Evolutionary conservation across 2,329 filamentous ascomycete genomes (phyloP), one percentile per base, ranked within the genome.

Genomic region (Xylariomycetidae sp.): DNA sequence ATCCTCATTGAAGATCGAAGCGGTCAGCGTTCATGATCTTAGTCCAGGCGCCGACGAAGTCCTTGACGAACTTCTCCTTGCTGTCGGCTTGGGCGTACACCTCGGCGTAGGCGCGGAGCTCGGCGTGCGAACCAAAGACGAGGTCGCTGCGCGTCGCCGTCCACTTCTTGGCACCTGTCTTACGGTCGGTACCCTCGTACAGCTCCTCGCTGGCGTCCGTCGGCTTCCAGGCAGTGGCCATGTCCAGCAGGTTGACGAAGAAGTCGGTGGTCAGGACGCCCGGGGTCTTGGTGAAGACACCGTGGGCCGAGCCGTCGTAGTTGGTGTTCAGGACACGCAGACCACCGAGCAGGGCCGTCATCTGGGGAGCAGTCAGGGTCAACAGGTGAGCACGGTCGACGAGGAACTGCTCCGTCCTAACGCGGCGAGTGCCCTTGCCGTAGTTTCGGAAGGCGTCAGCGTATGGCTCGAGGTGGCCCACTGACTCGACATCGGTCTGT

Each of bases 361-460:
- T 50, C 61, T 89, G 82, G 1, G 84, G 83, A 1, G 80, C 72
- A 7, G 81, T 73, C 6, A 89, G 76, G 3, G 70, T 84, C 12
- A 89, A 74, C 14, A 84, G 75, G 41, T 84, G 68, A 2, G 85
- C 85, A 43, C 69, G 71, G 71, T 89, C 85, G 31, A 89, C 69
- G 14, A 88, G 72, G 54, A 77, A 70, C 50, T 85, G 73, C 64
- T 89, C 85, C 6, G 77, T 72, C 46, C 69, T 70, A 19, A 79
- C 80, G 26, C 79, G 77, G 2, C 61, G 40, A 3, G 70, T 78
- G 2, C 74, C 74, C 45, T 73, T 67, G 51, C 82, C 83, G 55
- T 84, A 88, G 72, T 85, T 88, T 54, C 84, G 82, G 82, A 89
- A 88, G 5, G 81, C 82, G 44, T 89, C 85, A n/a, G 72, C 73